These are phyloP conservation scores for Citrullus colocynthis DNA, from an alignment of 306 rosid genomes.

Conservation along the genomic window DNA sequence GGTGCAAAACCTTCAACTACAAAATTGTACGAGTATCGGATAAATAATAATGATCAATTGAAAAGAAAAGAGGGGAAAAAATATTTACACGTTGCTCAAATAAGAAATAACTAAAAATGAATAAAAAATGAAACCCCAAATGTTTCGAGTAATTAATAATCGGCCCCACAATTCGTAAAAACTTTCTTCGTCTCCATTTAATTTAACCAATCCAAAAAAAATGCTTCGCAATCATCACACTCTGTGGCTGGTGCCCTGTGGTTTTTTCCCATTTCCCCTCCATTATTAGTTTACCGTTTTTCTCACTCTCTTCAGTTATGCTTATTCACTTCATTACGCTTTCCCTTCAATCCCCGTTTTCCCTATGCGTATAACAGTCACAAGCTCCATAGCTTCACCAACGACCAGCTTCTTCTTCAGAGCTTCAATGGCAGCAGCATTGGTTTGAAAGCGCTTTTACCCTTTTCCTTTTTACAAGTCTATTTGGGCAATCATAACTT, in stretches of 20 bases:
- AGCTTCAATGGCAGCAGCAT: not conserved
- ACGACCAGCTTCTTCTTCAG: not conserved
- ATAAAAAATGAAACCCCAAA: not conserved
- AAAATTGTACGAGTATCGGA: not conserved
- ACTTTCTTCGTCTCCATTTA: not conserved
- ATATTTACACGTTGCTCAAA: not conserved
- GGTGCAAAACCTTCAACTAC: not conserved
- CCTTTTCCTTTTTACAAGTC: not conserved
- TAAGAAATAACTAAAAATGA: not conserved
- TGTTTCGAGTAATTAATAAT: not conserved
- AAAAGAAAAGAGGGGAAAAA: not conserved
- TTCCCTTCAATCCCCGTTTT: not conserved
- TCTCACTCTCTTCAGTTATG: not conserved
- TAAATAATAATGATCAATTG: not conserved
- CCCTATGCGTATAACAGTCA: not conserved
- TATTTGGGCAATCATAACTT: not conserved
- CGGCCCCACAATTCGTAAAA: not conserved
- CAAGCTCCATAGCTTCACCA: not conserved
- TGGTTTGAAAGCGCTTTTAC: not conserved
- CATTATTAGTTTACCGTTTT: slow-evolving; percentile 10
- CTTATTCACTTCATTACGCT: not conserved
- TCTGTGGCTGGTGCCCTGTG: not conserved
- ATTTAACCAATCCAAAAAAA: not conserved
- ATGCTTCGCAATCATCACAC: not conserved
- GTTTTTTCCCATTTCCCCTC: not conserved